phyloP scores from a whole-genome alignment of 1,139 yeast species.

The Suhomyces taliae region DNA sequence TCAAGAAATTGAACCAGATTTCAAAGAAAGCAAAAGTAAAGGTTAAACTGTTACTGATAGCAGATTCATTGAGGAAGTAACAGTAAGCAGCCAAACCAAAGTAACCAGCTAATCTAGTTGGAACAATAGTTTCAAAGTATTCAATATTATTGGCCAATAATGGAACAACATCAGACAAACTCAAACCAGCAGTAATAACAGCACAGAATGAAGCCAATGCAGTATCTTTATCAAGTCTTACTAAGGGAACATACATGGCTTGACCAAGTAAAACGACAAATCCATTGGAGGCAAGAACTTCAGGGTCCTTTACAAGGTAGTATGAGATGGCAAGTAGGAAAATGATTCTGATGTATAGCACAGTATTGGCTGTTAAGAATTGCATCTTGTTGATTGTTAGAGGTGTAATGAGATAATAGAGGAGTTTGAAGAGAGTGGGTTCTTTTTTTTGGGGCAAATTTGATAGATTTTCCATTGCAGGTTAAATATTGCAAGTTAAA shows the following conservation, averaged over 20 bases:
- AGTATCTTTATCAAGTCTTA: conserved; percentile 43
- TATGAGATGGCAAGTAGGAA: conserved; percentile 47
- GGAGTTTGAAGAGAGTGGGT: neutral
- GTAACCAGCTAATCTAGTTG: conserved; percentile 58
- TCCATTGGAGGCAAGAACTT: conserved; percentile 41
- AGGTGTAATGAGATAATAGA: neutral
- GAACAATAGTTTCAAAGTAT: conserved; percentile 69
- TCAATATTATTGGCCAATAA: conserved; percentile 52
- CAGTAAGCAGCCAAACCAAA: conserved; percentile 52
- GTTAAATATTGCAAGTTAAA: conserved; percentile 1
- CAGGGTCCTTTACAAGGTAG: conserved; percentile 43
- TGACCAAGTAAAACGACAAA: conserved; percentile 57
- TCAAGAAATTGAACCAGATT: conserved; percentile 68
- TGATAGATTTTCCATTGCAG: neutral
- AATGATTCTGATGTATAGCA: conserved; percentile 50
- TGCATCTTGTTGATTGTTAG: conserved; percentile 42
- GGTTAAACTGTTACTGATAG: conserved; percentile 59
- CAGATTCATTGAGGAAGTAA: conserved; percentile 42
- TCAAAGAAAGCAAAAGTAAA: conserved; percentile 66
- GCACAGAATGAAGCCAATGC: conserved; percentile 56
- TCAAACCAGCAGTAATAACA: conserved; percentile 42
- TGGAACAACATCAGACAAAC: conserved; percentile 58
- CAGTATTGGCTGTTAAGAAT: conserved; percentile 51
- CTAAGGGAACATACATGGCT: conserved; percentile 47
- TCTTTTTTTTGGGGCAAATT: neutral